Percentiles rank a stretch among this genome's conserved stretches.
phyloP scores from a whole-genome alignment of 208 protist genomes.

The Acanthamoeba castellanii region DNA sequence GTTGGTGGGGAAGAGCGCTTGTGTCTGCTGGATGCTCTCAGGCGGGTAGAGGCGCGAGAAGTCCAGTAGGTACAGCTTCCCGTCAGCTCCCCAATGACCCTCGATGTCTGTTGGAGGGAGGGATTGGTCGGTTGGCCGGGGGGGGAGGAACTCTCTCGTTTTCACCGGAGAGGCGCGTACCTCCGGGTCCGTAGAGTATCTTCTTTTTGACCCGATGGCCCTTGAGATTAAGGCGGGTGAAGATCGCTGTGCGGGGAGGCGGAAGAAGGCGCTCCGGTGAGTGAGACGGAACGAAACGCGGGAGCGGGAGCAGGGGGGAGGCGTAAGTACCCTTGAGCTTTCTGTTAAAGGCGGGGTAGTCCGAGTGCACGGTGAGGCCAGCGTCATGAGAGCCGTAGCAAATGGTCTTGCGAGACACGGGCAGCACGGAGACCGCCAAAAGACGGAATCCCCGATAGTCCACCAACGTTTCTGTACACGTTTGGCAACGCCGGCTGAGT shows the following conservation, averaged over 20 bases:
- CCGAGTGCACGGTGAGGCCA: not conserved
- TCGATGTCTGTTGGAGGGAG: not conserved
- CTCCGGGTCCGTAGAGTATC: constrained; percentile 61
- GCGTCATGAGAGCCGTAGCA: not conserved
- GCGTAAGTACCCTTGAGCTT: not conserved
- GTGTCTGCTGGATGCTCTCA: not conserved
- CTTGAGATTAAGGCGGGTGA: constrained; percentile 61
- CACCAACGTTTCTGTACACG: constrained; percentile 45
- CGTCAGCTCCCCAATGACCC: constrained; percentile 62
- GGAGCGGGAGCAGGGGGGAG: not conserved
- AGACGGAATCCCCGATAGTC: constrained; percentile 72
- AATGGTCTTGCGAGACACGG: constrained; percentile 34
- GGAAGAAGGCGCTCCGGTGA: not conserved
- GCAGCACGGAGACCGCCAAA: constrained; percentile 33
- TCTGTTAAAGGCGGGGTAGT: not conserved
- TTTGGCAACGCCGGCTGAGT: too few species aligned
- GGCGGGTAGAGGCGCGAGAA: constrained; percentile 57
- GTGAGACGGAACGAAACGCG: not conserved
- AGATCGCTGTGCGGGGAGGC: too few species aligned
- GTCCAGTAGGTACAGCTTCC: constrained; percentile 65
- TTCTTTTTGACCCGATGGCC: not conserved
- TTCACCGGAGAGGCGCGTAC: too few species aligned
- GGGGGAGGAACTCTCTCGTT: too few species aligned
- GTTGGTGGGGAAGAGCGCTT: constrained; percentile 30
- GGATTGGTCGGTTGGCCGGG: not conserved